Evolutionary conservation across 148 eudicot species (phyloP).

Genomic region (Rhododendron simsii): DNA sequence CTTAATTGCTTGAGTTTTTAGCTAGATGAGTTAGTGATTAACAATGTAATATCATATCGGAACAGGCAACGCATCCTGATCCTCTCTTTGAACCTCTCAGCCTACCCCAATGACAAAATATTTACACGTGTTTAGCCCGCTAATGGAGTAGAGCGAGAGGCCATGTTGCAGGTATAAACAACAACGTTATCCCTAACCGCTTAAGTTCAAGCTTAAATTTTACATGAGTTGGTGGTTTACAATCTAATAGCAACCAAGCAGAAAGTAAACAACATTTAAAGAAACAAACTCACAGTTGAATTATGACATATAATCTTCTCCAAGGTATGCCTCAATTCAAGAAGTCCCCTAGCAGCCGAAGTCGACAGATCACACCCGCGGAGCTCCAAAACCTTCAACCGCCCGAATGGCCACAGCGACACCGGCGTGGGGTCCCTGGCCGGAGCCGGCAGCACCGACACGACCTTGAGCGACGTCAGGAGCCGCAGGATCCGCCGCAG

Average conservation of each 20-base stretch:
- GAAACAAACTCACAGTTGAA: slow-evolving; percentile 69
- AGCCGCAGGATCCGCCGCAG: slow-evolving; percentile 69
- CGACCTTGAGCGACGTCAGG: slow-evolving; percentile 61
- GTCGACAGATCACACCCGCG: slow-evolving; percentile 88
- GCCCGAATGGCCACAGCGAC: slow-evolving; percentile 51
- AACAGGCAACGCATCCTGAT: neutral
- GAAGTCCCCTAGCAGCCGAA: slow-evolving; percentile 69
- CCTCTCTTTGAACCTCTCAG: neutral
- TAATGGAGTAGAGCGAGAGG: neutral
- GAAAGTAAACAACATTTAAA: neutral
- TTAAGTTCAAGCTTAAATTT: no score
- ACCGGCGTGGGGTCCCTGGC: slow-evolving; percentile 74
- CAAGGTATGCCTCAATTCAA: slow-evolving; percentile 71
- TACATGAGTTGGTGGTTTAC: neutral
- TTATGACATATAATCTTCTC: slow-evolving; percentile 92
- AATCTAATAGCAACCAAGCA: neutral
- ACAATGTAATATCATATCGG: neutral
- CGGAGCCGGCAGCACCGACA: slow-evolving; percentile 52
- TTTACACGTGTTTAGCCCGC: neutral
- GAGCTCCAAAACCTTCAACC: slow-evolving; percentile 89
- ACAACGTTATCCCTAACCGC: neutral
- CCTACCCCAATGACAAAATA: neutral
- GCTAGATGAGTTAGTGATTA: neutral
- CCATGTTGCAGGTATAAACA: neutral
- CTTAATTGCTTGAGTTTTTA: neutral